A percentile compares a stretch with the other conserved stretches of the same genome.
Evolutionary conservation across 768 basidiomycete species (phyloP).

Genomic region (Tylopilus sp.): DNA sequence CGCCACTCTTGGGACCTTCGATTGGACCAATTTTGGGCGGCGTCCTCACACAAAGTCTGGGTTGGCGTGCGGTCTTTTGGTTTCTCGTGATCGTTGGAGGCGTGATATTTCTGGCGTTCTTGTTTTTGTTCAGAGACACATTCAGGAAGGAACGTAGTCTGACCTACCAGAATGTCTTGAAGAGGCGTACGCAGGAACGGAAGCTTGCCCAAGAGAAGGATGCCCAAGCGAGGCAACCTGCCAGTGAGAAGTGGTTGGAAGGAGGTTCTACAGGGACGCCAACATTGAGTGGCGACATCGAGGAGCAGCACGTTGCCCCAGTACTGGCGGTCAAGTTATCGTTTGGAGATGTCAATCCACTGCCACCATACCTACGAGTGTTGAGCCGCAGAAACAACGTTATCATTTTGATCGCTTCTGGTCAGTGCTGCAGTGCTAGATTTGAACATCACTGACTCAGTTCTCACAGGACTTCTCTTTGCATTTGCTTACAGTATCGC

Average conservation of each 20-base stretch:
- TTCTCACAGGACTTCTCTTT: slow-evolving; percentile 56
- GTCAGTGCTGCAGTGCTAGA: slow-evolving; percentile 18
- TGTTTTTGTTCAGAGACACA: slow-evolving; percentile 78
- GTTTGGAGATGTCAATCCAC: slow-evolving; percentile 68
- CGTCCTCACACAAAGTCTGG: slow-evolving; percentile 58
- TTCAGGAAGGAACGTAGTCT: slow-evolving; percentile 82
- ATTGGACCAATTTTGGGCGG: slow-evolving; percentile 73
- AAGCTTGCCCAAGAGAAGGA: slow-evolving; percentile 16
- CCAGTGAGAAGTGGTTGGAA: slow-evolving; percentile 8
- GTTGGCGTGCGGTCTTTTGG: slow-evolving; percentile 86
- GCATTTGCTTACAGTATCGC: slow-evolving; percentile 66
- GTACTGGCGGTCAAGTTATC: slow-evolving; percentile 46
- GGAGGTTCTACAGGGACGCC: neutral
- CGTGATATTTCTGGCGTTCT: slow-evolving; percentile 50
- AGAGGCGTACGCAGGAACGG: slow-evolving; percentile 34
- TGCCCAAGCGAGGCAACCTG: neutral
- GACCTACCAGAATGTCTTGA: slow-evolving; percentile 68
- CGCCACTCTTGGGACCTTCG: slow-evolving; percentile 71
- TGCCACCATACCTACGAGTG: slow-evolving; percentile 59
- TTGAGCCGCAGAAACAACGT: slow-evolving; percentile 66
- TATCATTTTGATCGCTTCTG: slow-evolving; percentile 43
- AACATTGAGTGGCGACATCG: slow-evolving; percentile 22
- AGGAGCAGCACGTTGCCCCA: slow-evolving; percentile 16
- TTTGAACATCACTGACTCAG: neutral
- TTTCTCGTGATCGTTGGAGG: slow-evolving; percentile 69